These are phyloP conservation scores for Diaporthe batatas DNA, from an alignment of 2,329 filamentous ascomycete species.

Conservation along the genomic window DNA sequence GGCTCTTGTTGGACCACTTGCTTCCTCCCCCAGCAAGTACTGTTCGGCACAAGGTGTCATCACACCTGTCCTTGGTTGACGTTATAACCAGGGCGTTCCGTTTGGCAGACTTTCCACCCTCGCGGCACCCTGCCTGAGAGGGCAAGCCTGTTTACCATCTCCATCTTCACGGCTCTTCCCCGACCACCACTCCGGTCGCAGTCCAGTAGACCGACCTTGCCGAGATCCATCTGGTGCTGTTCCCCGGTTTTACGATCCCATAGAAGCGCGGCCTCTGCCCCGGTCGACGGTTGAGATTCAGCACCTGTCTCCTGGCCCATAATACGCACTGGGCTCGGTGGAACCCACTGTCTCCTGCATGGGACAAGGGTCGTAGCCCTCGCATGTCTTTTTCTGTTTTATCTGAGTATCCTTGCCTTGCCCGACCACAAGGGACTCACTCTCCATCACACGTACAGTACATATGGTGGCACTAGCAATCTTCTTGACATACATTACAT, in stretches of 20 bases:
- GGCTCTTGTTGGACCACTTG: slow-evolving; percentile 34
- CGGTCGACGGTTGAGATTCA: slow-evolving; percentile 33
- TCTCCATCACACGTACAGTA: slow-evolving; percentile 38
- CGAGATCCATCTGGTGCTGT: slow-evolving; percentile 22
- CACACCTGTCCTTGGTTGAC: slow-evolving; percentile 32
- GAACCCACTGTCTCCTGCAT: slow-evolving; percentile 40
- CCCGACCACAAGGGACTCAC: slow-evolving; percentile 32
- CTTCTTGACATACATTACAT: slow-evolving; percentile 38
- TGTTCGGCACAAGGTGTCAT: slow-evolving; percentile 36
- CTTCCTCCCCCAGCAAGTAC: slow-evolving; percentile 29
- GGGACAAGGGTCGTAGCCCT: slow-evolving; percentile 39
- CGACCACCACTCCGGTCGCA: slow-evolving; percentile 16
- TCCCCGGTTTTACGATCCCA: slow-evolving; percentile 18
- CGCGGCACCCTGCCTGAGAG: slow-evolving; percentile 27
- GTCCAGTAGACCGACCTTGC: slow-evolving; percentile 31
- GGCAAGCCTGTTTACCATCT: slow-evolving; percentile 5
- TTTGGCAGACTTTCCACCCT: slow-evolving; percentile 17
- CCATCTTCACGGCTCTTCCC: slow-evolving; percentile 16
- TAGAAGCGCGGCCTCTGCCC: slow-evolving; percentile 19
- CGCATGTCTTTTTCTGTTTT: slow-evolving; percentile 36
- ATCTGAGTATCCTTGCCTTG: slow-evolving; percentile 40
- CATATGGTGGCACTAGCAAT: slow-evolving; percentile 39
- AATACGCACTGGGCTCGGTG: slow-evolving; percentile 36
- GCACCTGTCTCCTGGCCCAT: slow-evolving; percentile 28
- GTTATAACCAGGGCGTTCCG: slow-evolving; percentile 29